These are phyloP conservation scores for Phtheirospermum japonicum DNA, from an alignment of 257 asterid species.

Conservation along the genomic window DNA sequence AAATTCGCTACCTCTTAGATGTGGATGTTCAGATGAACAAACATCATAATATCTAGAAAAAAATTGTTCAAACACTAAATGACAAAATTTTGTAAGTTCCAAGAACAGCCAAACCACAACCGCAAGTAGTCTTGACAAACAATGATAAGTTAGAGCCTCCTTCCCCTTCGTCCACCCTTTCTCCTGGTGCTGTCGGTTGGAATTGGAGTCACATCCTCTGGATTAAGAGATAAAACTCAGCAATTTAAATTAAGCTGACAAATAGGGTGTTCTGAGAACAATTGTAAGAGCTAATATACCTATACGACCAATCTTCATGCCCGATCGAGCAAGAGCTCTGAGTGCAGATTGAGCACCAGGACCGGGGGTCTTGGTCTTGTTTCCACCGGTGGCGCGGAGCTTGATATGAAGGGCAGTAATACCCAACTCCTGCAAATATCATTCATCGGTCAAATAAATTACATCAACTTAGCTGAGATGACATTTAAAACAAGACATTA, in stretches of 20 bases:
- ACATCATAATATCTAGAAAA: constrained; percentile 21
- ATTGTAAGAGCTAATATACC: constrained; percentile 38
- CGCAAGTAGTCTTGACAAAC: neutral
- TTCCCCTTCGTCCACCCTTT: constrained; percentile 77
- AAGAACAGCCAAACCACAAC: constrained; percentile 19
- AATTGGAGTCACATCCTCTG: constrained; percentile 77
- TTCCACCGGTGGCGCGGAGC: constrained; percentile 97
- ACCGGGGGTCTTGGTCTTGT: constrained; percentile 94
- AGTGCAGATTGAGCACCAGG: constrained; percentile 98
- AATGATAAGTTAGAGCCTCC: constrained; percentile 47
- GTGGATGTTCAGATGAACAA: constrained; percentile 12
- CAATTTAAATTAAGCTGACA: neutral
- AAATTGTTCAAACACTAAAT: constrained; percentile 23
- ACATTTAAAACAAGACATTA: neutral
- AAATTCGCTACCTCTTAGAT: neutral
- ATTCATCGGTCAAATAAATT: constrained; percentile 8
- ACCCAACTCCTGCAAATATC: constrained; percentile 67
- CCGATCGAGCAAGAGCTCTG: constrained; percentile 91
- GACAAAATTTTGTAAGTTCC: constrained; percentile 24
- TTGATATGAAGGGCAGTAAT: constrained; percentile 81
- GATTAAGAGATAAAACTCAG: neutral
- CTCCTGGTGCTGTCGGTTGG: constrained; percentile 73
- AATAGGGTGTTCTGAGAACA: neutral
- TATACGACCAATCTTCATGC: constrained; percentile 95
- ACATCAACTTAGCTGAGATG: neutral